phyloP scores from a whole-genome alignment of 306 rosid genomes.

The Parietaria judaica region DNA sequence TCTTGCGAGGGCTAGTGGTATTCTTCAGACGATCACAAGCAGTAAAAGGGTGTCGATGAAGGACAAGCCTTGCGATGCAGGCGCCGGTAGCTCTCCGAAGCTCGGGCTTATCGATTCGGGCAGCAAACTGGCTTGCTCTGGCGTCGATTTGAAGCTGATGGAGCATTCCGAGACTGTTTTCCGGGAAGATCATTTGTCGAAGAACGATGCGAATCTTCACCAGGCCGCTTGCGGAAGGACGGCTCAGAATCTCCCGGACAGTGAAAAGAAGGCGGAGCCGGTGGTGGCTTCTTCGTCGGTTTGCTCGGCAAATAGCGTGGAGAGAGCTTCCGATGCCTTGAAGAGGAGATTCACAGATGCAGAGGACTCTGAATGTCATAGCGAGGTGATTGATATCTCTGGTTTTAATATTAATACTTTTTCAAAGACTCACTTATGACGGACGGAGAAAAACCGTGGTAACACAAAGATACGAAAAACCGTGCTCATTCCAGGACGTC shows the following conservation, averaged over 20 bases:
- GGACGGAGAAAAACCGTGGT: too few relatives aligned
- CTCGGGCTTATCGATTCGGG: constrained; percentile 30
- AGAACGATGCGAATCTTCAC: constrained; percentile 33
- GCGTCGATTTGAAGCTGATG: constrained; percentile 33
- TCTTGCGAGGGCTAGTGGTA: constrained; percentile 46
- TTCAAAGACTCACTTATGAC: too few relatives aligned
- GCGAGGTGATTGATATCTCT: constrained; percentile 60
- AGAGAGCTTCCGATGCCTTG: constrained; percentile 37
- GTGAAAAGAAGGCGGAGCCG: constrained; percentile 38
- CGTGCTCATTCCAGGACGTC: constrained; percentile 44
- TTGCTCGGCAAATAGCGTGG: constrained; percentile 66
- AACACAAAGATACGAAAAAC: too few relatives aligned
- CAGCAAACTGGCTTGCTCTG: constrained; percentile 27
- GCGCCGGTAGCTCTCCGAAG: constrained; percentile 32
- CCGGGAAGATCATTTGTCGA: constrained; percentile 32
- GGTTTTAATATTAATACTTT: neutral
- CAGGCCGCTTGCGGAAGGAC: constrained; percentile 38
- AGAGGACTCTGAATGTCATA: constrained; percentile 77
- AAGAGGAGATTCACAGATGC: constrained; percentile 56
- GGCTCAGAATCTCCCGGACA: constrained; percentile 26
- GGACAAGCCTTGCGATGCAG: constrained; percentile 31
- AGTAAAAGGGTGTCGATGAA: constrained; percentile 27
- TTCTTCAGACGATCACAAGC: constrained; percentile 31
- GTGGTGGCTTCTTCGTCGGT: constrained; percentile 64
- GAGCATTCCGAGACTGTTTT: constrained; percentile 36